Percentiles rank a stretch among this genome's conserved stretches.
Conservation (phyloP, 129 eudicot genomes). For the Chrysanthemum lavandulifolium region DNA sequence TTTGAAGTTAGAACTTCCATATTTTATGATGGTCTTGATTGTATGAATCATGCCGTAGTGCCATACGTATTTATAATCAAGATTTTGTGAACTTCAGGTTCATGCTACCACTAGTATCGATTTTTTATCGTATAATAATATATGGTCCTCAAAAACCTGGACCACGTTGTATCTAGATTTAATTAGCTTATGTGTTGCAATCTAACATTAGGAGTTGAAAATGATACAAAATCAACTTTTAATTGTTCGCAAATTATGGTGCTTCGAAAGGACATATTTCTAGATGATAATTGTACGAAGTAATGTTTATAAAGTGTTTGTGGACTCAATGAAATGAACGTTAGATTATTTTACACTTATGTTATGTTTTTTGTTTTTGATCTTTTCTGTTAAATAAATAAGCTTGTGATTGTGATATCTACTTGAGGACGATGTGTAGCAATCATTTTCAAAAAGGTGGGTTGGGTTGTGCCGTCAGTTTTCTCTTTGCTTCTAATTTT, state of each 20-base stretch:
- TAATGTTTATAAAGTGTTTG: neutral
- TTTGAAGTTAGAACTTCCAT: conserved; percentile 53
- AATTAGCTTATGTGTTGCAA: neutral
- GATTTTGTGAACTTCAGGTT: neutral
- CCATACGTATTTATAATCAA: conserved; percentile 13
- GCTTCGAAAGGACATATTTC: neutral
- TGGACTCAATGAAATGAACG: no score
- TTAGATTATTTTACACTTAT: no score
- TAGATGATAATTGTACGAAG: neutral
- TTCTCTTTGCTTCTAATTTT: no score
- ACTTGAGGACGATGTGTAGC: no score
- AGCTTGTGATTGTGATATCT: no score
- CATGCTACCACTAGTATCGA: neutral
- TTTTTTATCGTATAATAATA: neutral
- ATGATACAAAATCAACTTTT: neutral
- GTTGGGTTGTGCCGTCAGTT: no score
- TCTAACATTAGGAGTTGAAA: neutral
- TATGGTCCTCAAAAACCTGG: neutral
- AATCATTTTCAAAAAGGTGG: no score
- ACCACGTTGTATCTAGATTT: neutral
- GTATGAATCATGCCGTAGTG: no score
- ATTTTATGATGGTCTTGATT: no score
- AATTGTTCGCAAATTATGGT: neutral
- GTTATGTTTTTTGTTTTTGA: no score
- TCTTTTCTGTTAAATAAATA: no score